Percentiles rank a stretch among this genome's conserved stretches.
Conservation (phyloP, 2,329 filamentous ascomycete species). For the Exophiala xenobiotica region DNA sequence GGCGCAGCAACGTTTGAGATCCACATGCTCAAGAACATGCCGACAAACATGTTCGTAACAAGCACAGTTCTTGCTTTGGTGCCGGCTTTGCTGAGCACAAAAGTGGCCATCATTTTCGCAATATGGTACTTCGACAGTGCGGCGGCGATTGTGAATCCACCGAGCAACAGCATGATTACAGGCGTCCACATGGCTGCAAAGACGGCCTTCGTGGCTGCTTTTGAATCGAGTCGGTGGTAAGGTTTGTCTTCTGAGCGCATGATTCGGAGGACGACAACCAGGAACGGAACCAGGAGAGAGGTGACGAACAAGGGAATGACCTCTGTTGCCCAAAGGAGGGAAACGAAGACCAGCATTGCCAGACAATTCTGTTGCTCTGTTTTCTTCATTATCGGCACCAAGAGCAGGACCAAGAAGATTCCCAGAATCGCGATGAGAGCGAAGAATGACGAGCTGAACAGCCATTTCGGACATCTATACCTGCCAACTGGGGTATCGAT, state of each 20-base stretch:
- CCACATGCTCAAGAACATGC: conserved; percentile 97
- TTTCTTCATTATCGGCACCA: conserved; percentile 77
- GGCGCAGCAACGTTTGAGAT: conserved; percentile 98
- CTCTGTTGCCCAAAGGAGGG: conserved; percentile 94
- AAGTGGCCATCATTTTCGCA: conserved; percentile 93
- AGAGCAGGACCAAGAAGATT: conserved; percentile 72
- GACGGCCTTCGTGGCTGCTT: conserved; percentile 76
- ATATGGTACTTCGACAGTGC: conserved; percentile 97
- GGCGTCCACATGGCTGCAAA: conserved; percentile 99
- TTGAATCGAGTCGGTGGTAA: conserved; percentile 70
- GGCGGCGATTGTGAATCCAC: conserved; percentile 92
- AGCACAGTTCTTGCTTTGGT: conserved; percentile 86
- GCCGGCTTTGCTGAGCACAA: conserved; percentile 93
- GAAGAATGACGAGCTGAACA: conserved; percentile 78
- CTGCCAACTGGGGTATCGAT: conserved; percentile 77
- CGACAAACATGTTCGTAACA: conserved; percentile 97
- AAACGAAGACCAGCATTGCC: conserved; percentile 90
- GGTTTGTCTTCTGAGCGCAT: conserved; percentile 74
- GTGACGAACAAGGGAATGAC: conserved; percentile 97
- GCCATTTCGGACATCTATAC: conserved; percentile 74
- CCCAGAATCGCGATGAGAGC: conserved; percentile 68
- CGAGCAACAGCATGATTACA: conserved; percentile 95
- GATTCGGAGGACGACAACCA: conserved; percentile 82
- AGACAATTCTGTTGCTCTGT: conserved; percentile 94
- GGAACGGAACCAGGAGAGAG: conserved; percentile 86